Evolutionary conservation across 305 asterid genomes (phyloP).

Genomic region (Fraxinus platypoda): DNA sequence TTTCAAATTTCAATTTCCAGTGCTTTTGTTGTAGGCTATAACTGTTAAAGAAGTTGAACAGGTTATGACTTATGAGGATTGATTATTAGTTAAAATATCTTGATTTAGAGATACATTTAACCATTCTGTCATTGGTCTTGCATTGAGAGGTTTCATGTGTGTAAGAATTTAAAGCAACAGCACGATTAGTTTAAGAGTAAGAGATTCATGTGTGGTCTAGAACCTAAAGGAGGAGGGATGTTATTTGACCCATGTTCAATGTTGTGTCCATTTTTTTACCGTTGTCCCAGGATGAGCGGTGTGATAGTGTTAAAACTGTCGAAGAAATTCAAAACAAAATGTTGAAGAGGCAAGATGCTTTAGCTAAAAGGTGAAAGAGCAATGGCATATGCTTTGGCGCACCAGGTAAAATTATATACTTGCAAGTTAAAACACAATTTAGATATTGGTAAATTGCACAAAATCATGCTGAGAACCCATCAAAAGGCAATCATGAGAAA

Average conservation of each 20-base stretch:
- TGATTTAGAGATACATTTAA: background rate
- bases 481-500: background rate
- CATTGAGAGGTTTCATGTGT: background rate
- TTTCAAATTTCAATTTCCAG: too few species aligned
- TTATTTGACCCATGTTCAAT: background rate
- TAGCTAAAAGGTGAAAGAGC: constrained; percentile 53
- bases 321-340: constrained; percentile 40
- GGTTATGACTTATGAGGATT: too few species aligned
- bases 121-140: constrained; percentile 9
- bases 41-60: too few species aligned
- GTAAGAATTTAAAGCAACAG: background rate
- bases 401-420: constrained; percentile 36
- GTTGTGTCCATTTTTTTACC: too few species aligned
- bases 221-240: background rate
- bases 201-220: background rate
- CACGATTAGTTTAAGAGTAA: background rate
- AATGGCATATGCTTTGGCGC: constrained; percentile 51
- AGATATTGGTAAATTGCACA: background rate
- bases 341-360: constrained; percentile 54
- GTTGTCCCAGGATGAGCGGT: constrained; percentile 42
- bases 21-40: too few species aligned
- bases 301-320: constrained; percentile 38
- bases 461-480: background rate
- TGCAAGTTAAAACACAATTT: background rate
- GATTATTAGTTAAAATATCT: too few species aligned